These are phyloP conservation scores for Bocquillonia castaneifolia DNA, from an alignment of 441 rosid genomes.

Conservation along the genomic window DNA sequence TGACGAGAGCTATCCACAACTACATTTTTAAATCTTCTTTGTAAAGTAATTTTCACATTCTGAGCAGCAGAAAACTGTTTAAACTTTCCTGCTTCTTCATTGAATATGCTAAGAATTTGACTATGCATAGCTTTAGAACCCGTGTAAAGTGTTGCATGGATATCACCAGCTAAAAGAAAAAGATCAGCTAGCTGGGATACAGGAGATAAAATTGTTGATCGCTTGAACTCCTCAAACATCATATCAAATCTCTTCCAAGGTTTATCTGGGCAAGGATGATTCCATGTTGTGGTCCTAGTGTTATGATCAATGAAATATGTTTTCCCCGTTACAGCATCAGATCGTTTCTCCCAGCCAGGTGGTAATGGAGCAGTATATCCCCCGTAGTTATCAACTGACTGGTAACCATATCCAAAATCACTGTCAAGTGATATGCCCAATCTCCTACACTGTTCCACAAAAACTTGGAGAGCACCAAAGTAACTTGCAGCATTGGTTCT, in stretches of 20 bases:
- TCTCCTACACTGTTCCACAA: slow-evolving; percentile 90
- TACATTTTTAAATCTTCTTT: slow-evolving; percentile 88
- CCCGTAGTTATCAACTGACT: slow-evolving; percentile 48
- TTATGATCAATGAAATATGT: slow-evolving; percentile 85
- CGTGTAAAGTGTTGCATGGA: slow-evolving; percentile 95
- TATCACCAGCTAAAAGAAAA: slow-evolving; percentile 91
- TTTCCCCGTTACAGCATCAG: slow-evolving; percentile 90
- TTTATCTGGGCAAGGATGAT: slow-evolving; percentile 94
- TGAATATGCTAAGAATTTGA: slow-evolving; percentile 92
- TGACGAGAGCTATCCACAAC: slow-evolving; percentile 93
- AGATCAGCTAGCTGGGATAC: slow-evolving; percentile 90
- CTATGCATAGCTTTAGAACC: slow-evolving; percentile 99
- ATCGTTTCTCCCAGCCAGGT: slow-evolving; percentile 93
- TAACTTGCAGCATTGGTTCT: slow-evolving; percentile 98
- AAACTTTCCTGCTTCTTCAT: slow-evolving; percentile 83
- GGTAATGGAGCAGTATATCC: slow-evolving; percentile 91
- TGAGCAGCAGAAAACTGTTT: slow-evolving; percentile 92
- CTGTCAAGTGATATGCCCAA: slow-evolving; percentile 88
- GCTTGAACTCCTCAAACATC: slow-evolving; percentile 86
- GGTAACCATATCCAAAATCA: slow-evolving; percentile 57
- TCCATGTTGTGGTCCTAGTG: slow-evolving; percentile 91
- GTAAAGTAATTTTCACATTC: slow-evolving; percentile 83
- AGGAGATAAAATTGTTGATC: slow-evolving; percentile 78
- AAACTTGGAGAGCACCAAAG: slow-evolving; percentile 90
- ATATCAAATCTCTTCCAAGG: slow-evolving; percentile 98